Evolutionary conservation across 495 filamentous ascomycete genomes (phyloP).

Genomic region (Lasiosphaeriaceae sp.): DNA sequence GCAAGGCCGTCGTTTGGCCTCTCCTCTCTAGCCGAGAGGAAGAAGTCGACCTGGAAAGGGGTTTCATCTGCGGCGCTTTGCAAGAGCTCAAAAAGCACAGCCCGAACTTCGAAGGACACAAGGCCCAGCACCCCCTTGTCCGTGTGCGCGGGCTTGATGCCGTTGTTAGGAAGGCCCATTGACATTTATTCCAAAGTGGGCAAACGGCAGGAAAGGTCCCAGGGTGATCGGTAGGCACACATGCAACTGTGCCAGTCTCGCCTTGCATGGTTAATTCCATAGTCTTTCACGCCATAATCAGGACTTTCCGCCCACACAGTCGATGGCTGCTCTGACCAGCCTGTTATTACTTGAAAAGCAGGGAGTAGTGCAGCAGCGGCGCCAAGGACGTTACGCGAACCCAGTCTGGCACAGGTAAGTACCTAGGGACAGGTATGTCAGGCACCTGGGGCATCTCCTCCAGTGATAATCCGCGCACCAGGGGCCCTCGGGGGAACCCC

Average conservation of each 20-base stretch:
- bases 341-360: not conserved
- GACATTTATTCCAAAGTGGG: not conserved
- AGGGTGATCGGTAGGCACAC: not conserved
- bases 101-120: not conserved
- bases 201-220: not conserved
- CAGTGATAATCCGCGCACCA: no score
- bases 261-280: not conserved
- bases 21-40: not conserved
- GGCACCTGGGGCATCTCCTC: not conserved
- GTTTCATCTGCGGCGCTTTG: constrained; percentile 7
- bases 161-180: constrained; percentile 10
- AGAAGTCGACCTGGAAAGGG: constrained; percentile 7
- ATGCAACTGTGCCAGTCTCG: not conserved
- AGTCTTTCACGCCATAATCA: not conserved
- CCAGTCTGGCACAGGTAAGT: not conserved
- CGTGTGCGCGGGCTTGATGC: constrained; percentile 5
- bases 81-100: constrained; percentile 1
- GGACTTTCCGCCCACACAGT: not conserved
- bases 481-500: not conserved
- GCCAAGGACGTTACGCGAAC: not conserved
- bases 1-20: not conserved
- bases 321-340: not conserved
- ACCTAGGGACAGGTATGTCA: not conserved
- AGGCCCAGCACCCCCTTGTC: constrained; percentile 9
- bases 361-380: not conserved